These are phyloP conservation scores for Adansonia grandidieri DNA, from an alignment of 441 rosid genomes.

Conservation along the genomic window DNA sequence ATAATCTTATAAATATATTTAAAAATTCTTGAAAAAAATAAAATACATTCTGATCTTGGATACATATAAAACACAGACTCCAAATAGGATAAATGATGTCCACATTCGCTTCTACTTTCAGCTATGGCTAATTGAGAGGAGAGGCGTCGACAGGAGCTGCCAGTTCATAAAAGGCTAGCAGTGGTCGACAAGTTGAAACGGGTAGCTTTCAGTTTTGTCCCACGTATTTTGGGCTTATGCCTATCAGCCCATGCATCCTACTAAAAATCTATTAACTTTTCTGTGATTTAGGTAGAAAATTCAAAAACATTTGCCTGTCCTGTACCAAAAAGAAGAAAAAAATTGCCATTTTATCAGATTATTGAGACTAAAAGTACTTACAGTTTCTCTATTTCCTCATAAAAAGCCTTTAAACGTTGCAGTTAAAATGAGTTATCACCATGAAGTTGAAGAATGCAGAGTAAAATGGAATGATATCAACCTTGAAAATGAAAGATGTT, in stretches of 20 bases:
- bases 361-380: no score
- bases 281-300: neutral
- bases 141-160: neutral
- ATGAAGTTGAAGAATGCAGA: neutral
- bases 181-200: neutral
- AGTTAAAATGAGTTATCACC: no score
- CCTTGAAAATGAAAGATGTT: neutral
- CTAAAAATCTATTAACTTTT: neutral
- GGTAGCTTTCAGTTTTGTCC: neutral
- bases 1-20: no score
- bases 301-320: no score
- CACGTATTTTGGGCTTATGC: neutral
- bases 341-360: no score
- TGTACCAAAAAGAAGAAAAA: no score
- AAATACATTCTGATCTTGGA: no score
- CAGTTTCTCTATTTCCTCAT: no score
- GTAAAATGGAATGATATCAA: neutral
- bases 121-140: neutral
- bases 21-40: no score
- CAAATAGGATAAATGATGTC: neutral
- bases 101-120: neutral
- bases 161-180: neutral
- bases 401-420: no score
- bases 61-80: no score
- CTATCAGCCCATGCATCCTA: no score